Evolutionary conservation across 345 rosid genomes (phyloP).

Genomic region (Lumnitzera racemosa): DNA sequence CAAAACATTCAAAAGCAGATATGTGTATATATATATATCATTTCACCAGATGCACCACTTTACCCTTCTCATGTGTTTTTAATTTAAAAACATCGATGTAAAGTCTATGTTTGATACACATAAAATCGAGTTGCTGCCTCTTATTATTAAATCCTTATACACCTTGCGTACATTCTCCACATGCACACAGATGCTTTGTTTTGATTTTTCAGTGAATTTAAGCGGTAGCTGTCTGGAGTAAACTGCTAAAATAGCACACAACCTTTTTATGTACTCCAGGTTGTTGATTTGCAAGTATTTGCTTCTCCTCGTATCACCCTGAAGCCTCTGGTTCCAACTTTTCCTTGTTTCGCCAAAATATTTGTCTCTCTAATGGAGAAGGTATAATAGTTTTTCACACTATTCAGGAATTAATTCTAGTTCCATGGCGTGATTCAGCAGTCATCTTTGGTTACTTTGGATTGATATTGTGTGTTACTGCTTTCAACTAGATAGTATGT

Average conservation of each 20-base stretch:
- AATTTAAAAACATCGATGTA: background rate
- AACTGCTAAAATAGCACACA: background rate
- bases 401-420: no score
- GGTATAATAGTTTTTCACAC: conserved; percentile 31
- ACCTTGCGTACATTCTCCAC: no score
- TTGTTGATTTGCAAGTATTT: conserved; percentile 89
- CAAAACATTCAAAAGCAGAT: no score
- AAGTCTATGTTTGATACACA: no score
- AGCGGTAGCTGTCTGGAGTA: no score
- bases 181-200: background rate
- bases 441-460: no score
- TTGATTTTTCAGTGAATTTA: background rate
- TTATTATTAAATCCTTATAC: no score
- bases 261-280: conserved; percentile 34
- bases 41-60: background rate
- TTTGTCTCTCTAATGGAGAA: conserved; percentile 87
- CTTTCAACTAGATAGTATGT: no score
- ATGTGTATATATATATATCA: background rate
- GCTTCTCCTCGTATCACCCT: conserved; percentile 86
- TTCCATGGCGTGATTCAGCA: no score
- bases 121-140: no score
- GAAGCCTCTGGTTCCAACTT: conserved; percentile 81
- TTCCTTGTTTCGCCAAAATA: conserved; percentile 95
- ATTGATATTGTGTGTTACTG: no score
- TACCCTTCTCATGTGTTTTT: background rate